Evolutionary conservation across 1,284 basidiomycete species (phyloP), one percentile per base, ranked within the genome.

Genomic region (Irpex sp.): DNA sequence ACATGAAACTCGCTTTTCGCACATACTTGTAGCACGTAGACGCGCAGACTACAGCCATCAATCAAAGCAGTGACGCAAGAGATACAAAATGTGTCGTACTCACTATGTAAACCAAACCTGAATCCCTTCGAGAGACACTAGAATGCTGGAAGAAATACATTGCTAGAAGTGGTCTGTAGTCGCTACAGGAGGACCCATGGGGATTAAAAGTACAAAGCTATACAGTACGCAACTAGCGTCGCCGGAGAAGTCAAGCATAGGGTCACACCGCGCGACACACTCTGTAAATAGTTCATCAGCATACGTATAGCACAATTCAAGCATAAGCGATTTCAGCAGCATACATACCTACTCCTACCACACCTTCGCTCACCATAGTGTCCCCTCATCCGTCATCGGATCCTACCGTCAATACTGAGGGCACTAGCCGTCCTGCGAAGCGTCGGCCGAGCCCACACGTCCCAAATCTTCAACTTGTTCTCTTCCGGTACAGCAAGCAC

Each of bases 371-470:
- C 39, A 46, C n/a, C 39, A n/a, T 15, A 4, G n/a, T n/a, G n/a
- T n/a, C 5, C 50, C 5, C 3, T 11, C 9, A 5, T 7, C 26
- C 11, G 5, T 62, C 61, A 65, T 58, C 63, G 33, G 54, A 65
- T 65, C 9, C 58, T 26, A 19, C 61, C 57, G 8, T 58, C 64
- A 19, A 64, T n/a, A 21, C 37, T 54, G 36, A 64, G 39, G 9
- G 58, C 39, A 61, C 80, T 82, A 15, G 74, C 71, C 60, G 78
- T 75, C 63, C 77, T 76, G 70, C 76, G 79, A 35, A 81, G 60
- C 60, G 79, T 78, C 65, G 75, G 72, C 72, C 82, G 85, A 17
- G 78, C 77, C 84, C 84, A 86, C 9, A 82, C 80, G 61, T 85
- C 84, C 72, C 77, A 84, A 11, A 85, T 74, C 67, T 80, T 79